Percentiles rank a stretch among this genome's conserved stretches.
These are phyloP conservation scores for Phytophthora agathidicida DNA, from an alignment of 352 stramenopile genomes.

Conservation along the genomic window DNA sequence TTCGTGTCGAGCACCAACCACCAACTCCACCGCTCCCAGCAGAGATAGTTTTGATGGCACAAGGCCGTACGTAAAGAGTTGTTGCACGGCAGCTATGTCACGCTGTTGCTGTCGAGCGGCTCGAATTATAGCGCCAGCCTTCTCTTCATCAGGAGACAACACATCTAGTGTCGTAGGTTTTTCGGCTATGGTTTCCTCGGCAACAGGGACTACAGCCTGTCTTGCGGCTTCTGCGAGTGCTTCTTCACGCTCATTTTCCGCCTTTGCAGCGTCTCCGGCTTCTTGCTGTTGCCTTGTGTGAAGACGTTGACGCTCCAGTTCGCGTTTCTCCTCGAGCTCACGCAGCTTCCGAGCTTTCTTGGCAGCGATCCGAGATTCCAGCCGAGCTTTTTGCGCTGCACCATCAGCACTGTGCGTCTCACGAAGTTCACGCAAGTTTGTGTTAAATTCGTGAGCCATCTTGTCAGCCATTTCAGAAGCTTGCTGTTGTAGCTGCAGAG, in stretches of 20 bases:
- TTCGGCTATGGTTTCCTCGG: conserved; percentile 1
- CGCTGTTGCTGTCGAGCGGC: conserved; percentile 41
- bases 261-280: conserved; percentile 37
- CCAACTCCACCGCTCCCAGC: conserved; percentile 58
- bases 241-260: conserved; percentile 35
- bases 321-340: conserved; percentile 74
- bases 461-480: conserved; percentile 62
- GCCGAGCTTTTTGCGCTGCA: conserved; percentile 65
- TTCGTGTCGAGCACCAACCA: conserved; percentile 63
- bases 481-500: conserved; percentile 39
- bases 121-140: conserved; percentile 10
- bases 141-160: conserved; percentile 23
- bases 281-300: conserved; percentile 51
- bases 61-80: conserved; percentile 57
- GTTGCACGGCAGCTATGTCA: conserved; percentile 60
- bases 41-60: conserved; percentile 60
- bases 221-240: conserved; percentile 28
- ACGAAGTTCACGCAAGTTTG: conserved; percentile 60
- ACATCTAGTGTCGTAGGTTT: background rate
- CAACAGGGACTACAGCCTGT: conserved; percentile 3
- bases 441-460: conserved; percentile 67
- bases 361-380: conserved; percentile 71
- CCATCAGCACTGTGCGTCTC: conserved; percentile 66
- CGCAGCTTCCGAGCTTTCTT: conserved; percentile 82
- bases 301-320: conserved; percentile 57